Percentiles rank a stretch among this genome's conserved stretches.
phyloP scores from a whole-genome alignment of 148 eudicot species.

The Amaranthus palmeri region DNA sequence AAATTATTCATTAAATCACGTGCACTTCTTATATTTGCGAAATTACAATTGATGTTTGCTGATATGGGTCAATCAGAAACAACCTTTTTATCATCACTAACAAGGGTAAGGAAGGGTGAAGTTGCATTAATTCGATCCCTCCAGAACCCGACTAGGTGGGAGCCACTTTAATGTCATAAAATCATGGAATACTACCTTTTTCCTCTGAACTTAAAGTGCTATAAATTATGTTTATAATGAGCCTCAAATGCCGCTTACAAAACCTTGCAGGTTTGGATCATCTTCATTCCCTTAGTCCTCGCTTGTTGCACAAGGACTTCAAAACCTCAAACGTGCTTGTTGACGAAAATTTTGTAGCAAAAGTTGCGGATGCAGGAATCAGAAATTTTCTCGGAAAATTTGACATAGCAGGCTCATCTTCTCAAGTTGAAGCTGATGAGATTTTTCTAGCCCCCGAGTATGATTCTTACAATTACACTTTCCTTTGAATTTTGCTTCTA shows the following conservation, averaged over 20 bases:
- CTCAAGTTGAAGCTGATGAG: constrained; percentile 66
- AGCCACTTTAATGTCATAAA: too few relatives aligned
- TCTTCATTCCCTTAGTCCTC: constrained; percentile 92
- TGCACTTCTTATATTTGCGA: too few relatives aligned
- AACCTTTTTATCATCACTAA: too few relatives aligned
- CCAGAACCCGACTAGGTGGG: too few relatives aligned
- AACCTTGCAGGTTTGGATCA: constrained; percentile 77
- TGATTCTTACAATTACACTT: constrained; percentile 11
- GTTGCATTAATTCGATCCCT: too few relatives aligned
- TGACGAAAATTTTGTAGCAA: constrained; percentile 94
- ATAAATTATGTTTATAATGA: not conserved
- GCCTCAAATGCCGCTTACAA: constrained; percentile 16
- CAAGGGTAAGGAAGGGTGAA: too few relatives aligned
- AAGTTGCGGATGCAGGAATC: constrained; percentile 96
- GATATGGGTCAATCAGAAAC: too few relatives aligned
- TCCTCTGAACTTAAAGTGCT: constrained; percentile 2
- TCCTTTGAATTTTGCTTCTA: too few relatives aligned
- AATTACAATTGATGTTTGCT: too few relatives aligned
- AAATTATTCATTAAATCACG: too few relatives aligned
- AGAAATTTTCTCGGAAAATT: constrained; percentile 78
- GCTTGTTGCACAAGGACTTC: constrained; percentile 89
- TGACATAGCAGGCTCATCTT: constrained; percentile 77
- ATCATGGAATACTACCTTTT: too few relatives aligned
- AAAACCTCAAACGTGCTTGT: constrained; percentile 97
- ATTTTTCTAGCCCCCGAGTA: constrained; percentile 94